Percentiles rank a stretch among this genome's conserved stretches.
Evolutionary conservation across 2,329 filamentous ascomycete genomes (phyloP).

Genomic region (Drechmeria coniospora): DNA sequence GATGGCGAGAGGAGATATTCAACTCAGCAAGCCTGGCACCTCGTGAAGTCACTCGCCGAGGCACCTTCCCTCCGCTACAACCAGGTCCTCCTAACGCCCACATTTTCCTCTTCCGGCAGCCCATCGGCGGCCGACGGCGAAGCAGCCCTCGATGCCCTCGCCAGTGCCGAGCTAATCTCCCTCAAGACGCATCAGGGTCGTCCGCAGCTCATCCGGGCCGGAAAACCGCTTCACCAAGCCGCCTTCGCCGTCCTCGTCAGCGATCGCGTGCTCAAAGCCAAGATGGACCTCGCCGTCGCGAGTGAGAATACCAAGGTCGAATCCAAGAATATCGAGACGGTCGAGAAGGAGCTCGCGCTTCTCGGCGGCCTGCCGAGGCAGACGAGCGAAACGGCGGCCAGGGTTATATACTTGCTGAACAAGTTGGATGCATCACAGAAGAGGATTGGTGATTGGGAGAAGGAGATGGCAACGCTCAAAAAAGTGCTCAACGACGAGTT

Average conservation of each 20-base stretch:
- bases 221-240: slow-evolving; percentile 73
- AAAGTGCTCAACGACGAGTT: slow-evolving; percentile 34
- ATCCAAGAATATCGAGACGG: slow-evolving; percentile 58
- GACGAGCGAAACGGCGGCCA: slow-evolving; percentile 48
- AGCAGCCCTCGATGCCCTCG: slow-evolving; percentile 60
- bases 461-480: slow-evolving; percentile 55
- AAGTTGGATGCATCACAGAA: slow-evolving; percentile 62
- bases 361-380: slow-evolving; percentile 57
- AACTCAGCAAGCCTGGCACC: slow-evolving; percentile 74
- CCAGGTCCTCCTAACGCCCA: slow-evolving; percentile 61
- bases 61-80: slow-evolving; percentile 64
- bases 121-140: slow-evolving; percentile 46
- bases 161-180: slow-evolving; percentile 73
- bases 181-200: slow-evolving; percentile 60
- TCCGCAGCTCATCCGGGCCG: slow-evolving; percentile 61
- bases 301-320: slow-evolving; percentile 57
- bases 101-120: slow-evolving; percentile 47
- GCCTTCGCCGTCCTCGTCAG: slow-evolving; percentile 60
- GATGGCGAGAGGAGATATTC: slow-evolving; percentile 51
- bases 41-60: slow-evolving; percentile 66
- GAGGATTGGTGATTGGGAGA: slow-evolving; percentile 61
- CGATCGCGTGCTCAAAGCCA: slow-evolving; percentile 58
- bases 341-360: slow-evolving; percentile 58
- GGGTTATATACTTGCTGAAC: slow-evolving; percentile 55
- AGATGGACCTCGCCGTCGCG: slow-evolving; percentile 57